These are phyloP conservation scores for Fusarium sp. DNA, from an alignment of 2,329 filamentous ascomycete species.

Conservation along the genomic window DNA sequence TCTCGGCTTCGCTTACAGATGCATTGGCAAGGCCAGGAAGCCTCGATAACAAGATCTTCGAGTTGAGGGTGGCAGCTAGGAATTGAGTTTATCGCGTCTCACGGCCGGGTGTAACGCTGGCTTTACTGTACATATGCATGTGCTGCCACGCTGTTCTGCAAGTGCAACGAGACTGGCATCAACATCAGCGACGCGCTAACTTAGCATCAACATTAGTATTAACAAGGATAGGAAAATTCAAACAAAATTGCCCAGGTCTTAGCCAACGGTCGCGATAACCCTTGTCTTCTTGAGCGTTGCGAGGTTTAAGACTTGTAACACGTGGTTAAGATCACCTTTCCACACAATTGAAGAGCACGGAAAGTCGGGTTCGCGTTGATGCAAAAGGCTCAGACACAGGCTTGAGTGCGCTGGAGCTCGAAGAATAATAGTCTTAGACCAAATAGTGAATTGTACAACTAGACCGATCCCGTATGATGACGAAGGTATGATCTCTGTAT, in stretches of 20 bases:
- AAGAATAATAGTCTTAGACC: constrained; percentile 5
- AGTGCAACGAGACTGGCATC: constrained; percentile 21
- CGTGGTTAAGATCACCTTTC: constrained; percentile 30
- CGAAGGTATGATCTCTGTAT: constrained; percentile 39
- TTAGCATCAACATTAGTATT: constrained; percentile 6
- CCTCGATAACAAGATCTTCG: not conserved
- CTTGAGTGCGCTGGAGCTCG: not conserved
- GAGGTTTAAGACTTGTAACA: constrained; percentile 9
- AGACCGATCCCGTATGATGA: constrained; percentile 37
- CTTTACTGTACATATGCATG: constrained; percentile 11
- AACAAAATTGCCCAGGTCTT: constrained; percentile 12
- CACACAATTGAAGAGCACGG: not conserved
- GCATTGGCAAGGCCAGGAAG: not conserved
- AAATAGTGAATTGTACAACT: not conserved
- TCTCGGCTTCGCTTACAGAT: constrained; percentile 14
- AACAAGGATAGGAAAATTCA: not conserved
- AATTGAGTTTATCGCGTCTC: constrained; percentile 31
- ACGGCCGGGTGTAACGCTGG: constrained; percentile 31
- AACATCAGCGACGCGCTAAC: constrained; percentile 23
- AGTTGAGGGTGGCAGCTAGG: constrained; percentile 10
- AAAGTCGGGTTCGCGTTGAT: not conserved
- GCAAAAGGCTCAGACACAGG: not conserved
- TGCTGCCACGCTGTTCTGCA: constrained; percentile 33
- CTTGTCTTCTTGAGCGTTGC: constrained; percentile 10
- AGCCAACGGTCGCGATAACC: constrained; percentile 30